A percentile compares a stretch with the other conserved stretches of the same genome.
These are phyloP conservation scores for Guadua angustifolia DNA, from an alignment of 176 grass and related monocot genomes.

Conservation along the genomic window DNA sequence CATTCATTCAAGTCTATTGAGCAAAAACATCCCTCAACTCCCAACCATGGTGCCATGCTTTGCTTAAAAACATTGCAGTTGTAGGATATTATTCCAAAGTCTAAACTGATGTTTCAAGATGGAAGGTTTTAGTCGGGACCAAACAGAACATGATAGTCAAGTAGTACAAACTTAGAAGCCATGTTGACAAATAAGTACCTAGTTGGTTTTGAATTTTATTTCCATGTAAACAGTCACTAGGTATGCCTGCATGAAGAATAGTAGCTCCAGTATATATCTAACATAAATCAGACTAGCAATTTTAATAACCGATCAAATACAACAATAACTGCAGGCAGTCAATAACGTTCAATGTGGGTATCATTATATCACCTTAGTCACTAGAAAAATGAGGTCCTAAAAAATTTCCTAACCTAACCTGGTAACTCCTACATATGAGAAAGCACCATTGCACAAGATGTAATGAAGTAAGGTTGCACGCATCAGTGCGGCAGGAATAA, in stretches of 20 bases:
- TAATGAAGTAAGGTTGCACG: background rate
- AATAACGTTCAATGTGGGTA: conserved; percentile 17
- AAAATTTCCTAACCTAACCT: conserved; percentile 9
- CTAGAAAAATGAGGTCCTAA: conserved; percentile 28
- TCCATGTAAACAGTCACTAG: background rate
- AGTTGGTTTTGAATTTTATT: background rate
- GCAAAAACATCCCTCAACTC: background rate
- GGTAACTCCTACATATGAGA: background rate
- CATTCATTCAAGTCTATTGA: conserved; percentile 22
- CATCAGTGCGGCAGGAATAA: background rate
- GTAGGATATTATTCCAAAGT: background rate
- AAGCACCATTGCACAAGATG: conserved; percentile 17
- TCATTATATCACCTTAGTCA: conserved; percentile 1
- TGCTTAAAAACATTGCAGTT: conserved; percentile 11
- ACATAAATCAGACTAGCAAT: conserved; percentile 4
- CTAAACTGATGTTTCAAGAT: conserved; percentile 4
- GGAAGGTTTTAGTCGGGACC: background rate
- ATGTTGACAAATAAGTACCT: background rate
- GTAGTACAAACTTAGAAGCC: background rate
- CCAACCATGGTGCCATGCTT: background rate
- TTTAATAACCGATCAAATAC: conserved; percentile 17
- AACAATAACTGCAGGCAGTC: conserved; percentile 1
- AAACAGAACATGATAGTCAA: conserved; percentile 18
- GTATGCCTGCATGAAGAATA: background rate
- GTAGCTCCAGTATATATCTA: background rate